Evolutionary conservation across 2,329 filamentous ascomycete species (phyloP).

Genomic region (Hypoxylon sp.): DNA sequence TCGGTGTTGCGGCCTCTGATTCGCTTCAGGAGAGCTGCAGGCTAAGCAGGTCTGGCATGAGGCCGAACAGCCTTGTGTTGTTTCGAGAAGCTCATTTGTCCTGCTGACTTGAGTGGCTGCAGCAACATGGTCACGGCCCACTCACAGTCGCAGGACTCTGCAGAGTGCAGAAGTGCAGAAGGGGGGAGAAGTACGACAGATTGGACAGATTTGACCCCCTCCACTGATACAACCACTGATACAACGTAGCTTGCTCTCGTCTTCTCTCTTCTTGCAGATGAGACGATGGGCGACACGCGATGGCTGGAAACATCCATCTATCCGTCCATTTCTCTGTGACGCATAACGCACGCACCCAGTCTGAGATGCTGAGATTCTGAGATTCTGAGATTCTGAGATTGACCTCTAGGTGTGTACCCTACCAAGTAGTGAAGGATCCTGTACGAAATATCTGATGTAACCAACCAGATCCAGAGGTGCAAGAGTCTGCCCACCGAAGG

Average conservation of each 20-base stretch:
- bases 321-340: conserved; percentile 24
- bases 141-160: conserved; percentile 25
- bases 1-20: conserved; percentile 37
- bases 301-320: conserved; percentile 28
- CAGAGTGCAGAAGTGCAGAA: conserved; percentile 19
- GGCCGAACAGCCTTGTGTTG: conserved; percentile 48
- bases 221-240: conserved; percentile 30
- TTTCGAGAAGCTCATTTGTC: conserved; percentile 48
- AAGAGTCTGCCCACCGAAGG: conserved; percentile 1
- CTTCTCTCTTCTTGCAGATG: not conserved
- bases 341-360: conserved; percentile 28
- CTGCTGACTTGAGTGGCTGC: conserved; percentile 48
- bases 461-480: conserved; percentile 25
- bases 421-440: conserved; percentile 22
- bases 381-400: no score
- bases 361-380: conserved; percentile 31
- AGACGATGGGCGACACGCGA: not conserved
- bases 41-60: conserved; percentile 40
- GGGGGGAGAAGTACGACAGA: conserved; percentile 39
- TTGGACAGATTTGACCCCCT: no score
- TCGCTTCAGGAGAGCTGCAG: conserved; percentile 41
- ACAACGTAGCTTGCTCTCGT: conserved; percentile 41
- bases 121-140: conserved; percentile 41
- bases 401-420: not conserved
- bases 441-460: conserved; percentile 37